Conservation (phyloP, 495 filamentous ascomycete species). For the Penicillium desertorum region DNA sequence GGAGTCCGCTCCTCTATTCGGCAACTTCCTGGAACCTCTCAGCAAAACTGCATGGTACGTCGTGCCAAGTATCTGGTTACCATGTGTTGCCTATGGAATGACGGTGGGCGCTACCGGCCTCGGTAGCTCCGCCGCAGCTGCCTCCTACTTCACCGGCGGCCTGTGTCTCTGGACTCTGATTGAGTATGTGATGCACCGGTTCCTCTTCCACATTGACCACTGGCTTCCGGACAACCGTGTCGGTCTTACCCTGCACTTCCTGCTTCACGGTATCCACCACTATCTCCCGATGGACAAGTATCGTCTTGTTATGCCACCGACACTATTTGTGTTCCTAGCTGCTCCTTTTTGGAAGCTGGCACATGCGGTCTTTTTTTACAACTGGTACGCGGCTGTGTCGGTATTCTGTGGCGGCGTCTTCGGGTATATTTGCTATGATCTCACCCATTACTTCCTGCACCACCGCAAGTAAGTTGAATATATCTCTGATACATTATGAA, state of each 20-base stretch:
- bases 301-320: conserved; percentile 94
- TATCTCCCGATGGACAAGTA: conserved; percentile 98
- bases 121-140: conserved; percentile 39
- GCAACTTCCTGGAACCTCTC: conserved; percentile 95
- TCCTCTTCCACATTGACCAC: conserved; percentile 90
- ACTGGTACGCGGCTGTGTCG: conserved; percentile 76
- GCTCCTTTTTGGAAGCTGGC: conserved; percentile 92
- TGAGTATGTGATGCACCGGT: conserved; percentile 89
- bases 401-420: conserved; percentile 90
- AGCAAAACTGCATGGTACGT: conserved; percentile 93
- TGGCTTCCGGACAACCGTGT: conserved; percentile 89
- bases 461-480: conserved; percentile 71
- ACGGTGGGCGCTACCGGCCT: conserved; percentile 63
- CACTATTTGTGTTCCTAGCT: conserved; percentile 81
- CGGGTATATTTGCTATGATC: conserved; percentile 92
- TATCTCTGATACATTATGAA: background rate
- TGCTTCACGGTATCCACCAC: conserved; percentile 96
- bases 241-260: conserved; percentile 84
- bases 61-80: conserved; percentile 84
- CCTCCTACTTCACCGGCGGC: conserved; percentile 62
- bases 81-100: conserved; percentile 72
- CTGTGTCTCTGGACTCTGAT: conserved; percentile 82
- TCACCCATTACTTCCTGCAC: conserved; percentile 99
- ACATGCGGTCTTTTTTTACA: conserved; percentile 76
- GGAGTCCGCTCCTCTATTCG: conserved; percentile 89